Conservation (phyloP, 495 filamentous ascomycete genomes). For the Penicillium psychrofluorescens region DNA sequence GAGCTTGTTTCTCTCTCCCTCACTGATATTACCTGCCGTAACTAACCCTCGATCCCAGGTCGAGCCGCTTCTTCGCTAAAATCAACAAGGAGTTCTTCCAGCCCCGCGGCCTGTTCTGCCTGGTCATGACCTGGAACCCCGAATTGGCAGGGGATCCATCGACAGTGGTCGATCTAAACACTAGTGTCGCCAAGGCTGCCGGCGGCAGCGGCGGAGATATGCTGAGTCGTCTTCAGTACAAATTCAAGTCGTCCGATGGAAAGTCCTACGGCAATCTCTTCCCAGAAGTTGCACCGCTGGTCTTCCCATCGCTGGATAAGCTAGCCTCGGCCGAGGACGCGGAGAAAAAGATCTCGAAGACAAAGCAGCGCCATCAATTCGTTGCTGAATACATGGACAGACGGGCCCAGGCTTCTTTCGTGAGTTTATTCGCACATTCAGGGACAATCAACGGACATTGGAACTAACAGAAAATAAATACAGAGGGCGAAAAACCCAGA, state of each 20-base stretch:
- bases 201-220: slow-evolving; percentile 1
- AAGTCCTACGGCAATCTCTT: slow-evolving; percentile 42
- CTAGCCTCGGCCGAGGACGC: slow-evolving; percentile 19
- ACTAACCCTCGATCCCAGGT: slow-evolving; percentile 12
- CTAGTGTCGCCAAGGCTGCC: slow-evolving; percentile 16
- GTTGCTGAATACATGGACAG: slow-evolving; percentile 46
- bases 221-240: slow-evolving; percentile 21
- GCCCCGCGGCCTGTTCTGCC: slow-evolving; percentile 51
- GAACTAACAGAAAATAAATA: not conserved
- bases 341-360: slow-evolving; percentile 23
- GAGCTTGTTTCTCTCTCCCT: not conserved
- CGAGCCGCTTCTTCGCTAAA: slow-evolving; percentile 47
- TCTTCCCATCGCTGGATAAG: slow-evolving; percentile 47
- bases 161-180: slow-evolving; percentile 19
- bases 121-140: slow-evolving; percentile 55
- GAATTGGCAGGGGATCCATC: slow-evolving; percentile 17
- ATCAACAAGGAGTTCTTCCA: slow-evolving; percentile 53
- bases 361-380: slow-evolving; percentile 36
- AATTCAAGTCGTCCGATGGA: slow-evolving; percentile 35
- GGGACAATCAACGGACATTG: too few relatives aligned
- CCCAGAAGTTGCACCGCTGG: slow-evolving; percentile 45
- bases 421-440: slow-evolving; percentile 33
- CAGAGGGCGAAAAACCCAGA: slow-evolving; percentile 21
- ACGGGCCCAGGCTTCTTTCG: slow-evolving; percentile 47
- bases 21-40: too few relatives aligned